Conservation (phyloP, 768 basidiomycete genomes). For the Amanita polypyramis region DNA sequence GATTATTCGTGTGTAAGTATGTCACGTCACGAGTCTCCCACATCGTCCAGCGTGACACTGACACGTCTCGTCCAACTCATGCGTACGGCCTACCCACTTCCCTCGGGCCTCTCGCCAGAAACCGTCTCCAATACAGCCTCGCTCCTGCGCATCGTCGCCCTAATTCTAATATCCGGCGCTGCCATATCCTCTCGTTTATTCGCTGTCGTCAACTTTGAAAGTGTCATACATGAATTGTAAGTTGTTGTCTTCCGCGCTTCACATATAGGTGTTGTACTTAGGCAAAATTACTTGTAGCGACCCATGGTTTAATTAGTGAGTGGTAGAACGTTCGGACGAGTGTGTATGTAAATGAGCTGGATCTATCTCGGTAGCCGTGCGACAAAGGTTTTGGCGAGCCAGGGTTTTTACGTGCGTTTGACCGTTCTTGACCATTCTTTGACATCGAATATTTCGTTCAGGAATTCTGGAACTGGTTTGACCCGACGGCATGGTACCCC, state of each 20-base stretch:
- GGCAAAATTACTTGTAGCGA: slow-evolving; percentile 51
- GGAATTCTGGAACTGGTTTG: slow-evolving; percentile 99
- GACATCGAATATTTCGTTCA: slow-evolving; percentile 19
- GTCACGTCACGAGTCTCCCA: no score
- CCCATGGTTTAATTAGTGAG: slow-evolving; percentile 99
- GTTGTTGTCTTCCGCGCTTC: slow-evolving; percentile 20
- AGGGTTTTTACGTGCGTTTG: slow-evolving; percentile 86
- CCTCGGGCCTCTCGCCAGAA: slow-evolving; percentile 54
- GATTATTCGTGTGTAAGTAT: no score
- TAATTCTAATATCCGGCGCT: slow-evolving; percentile 85
- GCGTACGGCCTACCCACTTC: slow-evolving; percentile 66
- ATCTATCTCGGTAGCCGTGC: slow-evolving; percentile 57
- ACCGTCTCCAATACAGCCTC: slow-evolving; percentile 85
- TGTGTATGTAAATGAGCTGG: slow-evolving; percentile 12
- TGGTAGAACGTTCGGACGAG: slow-evolving; percentile 15
- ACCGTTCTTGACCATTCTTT: neutral
- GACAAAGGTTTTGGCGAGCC: slow-evolving; percentile 77
- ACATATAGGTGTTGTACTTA: slow-evolving; percentile 9
- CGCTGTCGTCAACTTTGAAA: slow-evolving; percentile 96
- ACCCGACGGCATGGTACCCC: slow-evolving; percentile 99
- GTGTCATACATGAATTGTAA: slow-evolving; percentile 99
- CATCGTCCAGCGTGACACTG: neutral
- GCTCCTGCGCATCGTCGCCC: slow-evolving; percentile 81
- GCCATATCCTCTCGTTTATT: slow-evolving; percentile 95
- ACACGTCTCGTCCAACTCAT: slow-evolving; percentile 34